These are phyloP conservation scores for Talaromyces stipitatus DNA, from an alignment of 495 filamentous ascomycete species.

Conservation along the genomic window DNA sequence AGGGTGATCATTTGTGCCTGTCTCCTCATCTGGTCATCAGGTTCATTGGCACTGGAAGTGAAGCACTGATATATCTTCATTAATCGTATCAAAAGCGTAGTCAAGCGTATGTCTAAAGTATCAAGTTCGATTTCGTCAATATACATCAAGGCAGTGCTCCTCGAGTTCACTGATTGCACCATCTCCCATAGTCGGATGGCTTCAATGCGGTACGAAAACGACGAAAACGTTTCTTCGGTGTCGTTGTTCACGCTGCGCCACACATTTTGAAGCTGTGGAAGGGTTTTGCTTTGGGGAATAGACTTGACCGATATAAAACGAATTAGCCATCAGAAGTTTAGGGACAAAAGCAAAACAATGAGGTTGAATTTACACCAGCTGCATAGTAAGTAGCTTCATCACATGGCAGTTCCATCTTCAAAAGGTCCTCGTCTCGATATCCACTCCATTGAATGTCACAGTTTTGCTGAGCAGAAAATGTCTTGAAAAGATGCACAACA, in stretches of 20 bases:
- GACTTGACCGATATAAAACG: not conserved
- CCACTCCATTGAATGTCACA: not conserved
- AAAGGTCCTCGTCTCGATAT: not conserved
- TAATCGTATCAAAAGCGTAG: constrained; percentile 55
- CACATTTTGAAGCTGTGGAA: not conserved
- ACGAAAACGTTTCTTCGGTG: constrained; percentile 8
- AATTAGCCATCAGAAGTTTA: not conserved
- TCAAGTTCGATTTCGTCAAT: constrained; percentile 11
- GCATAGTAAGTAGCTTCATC: constrained; percentile 11
- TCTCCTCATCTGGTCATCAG: not conserved
- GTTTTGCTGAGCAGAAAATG: not conserved
- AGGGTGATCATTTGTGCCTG: not conserved
- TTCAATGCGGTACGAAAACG: constrained; percentile 30
- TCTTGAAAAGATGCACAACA: constrained; percentile 26
- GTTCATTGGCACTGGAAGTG: not conserved
- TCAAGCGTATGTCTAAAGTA: constrained; percentile 55
- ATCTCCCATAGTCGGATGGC: constrained; percentile 56
- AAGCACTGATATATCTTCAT: not conserved
- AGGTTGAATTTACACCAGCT: not conserved
- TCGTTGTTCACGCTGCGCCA: not conserved
- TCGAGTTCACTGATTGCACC: constrained; percentile 45
- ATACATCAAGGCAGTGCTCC: not conserved
- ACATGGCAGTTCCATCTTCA: constrained; percentile 17
- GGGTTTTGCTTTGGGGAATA: not conserved
- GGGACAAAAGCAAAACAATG: not conserved